Evolutionary conservation across 805 yeast genomes (phyloP).

Genomic region (Ogataea populi-albae): DNA sequence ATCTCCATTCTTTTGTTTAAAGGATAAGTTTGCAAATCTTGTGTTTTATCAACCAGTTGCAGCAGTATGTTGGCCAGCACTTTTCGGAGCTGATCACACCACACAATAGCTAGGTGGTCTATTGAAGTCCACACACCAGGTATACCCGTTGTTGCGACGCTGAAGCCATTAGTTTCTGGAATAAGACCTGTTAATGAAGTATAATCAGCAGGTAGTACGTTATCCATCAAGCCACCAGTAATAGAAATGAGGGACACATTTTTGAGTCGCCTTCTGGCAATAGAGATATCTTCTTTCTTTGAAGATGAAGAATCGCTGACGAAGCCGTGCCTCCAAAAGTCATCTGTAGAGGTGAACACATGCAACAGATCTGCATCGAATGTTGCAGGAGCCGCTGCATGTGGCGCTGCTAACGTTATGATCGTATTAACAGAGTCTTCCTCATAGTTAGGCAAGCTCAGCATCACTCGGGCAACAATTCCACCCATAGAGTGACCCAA

Average conservation of each 20-base stretch:
- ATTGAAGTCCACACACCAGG: conserved; percentile 92
- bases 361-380: conserved; percentile 85
- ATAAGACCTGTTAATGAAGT: conserved; percentile 69
- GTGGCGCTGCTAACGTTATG: conserved; percentile 86
- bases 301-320: conserved; percentile 18
- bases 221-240: conserved; percentile 83
- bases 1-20: conserved; percentile 56
- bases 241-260: conserved; percentile 75
- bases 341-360: conserved; percentile 70
- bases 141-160: conserved; percentile 80
- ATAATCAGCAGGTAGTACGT: conserved; percentile 85
- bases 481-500: conserved; percentile 99
- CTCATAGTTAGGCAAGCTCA: conserved; percentile 72
- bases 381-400: conserved; percentile 86
- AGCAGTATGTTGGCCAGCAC: conserved; percentile 58
- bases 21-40: conserved; percentile 49
- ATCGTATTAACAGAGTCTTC: conserved; percentile 77
- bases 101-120: conserved; percentile 91
- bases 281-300: not conserved
- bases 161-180: conserved; percentile 74
- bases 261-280: conserved; percentile 46
- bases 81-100: conserved; percentile 88
- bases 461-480: conserved; percentile 81
- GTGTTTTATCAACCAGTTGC: conserved; percentile 51
- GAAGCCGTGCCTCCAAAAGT: conserved; percentile 74